Conservation (phyloP, 2,329 filamentous ascomycete species). For the Verticillium klebahnii region DNA sequence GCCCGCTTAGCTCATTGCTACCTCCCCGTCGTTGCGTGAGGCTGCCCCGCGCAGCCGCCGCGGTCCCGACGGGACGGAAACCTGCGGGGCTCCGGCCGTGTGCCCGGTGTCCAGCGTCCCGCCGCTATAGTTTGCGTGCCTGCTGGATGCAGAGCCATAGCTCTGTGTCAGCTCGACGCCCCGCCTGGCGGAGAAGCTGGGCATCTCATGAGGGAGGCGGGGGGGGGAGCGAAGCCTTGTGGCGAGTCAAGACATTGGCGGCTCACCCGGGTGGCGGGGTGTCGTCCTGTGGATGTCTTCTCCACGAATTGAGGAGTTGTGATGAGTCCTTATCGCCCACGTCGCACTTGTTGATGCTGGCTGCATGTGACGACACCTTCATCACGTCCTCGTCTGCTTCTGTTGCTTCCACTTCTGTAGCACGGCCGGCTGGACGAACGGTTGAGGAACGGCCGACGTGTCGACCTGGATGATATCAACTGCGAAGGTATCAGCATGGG, state of each 20-base stretch:
- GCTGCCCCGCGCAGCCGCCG: neutral
- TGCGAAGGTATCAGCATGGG: neutral
- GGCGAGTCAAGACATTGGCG: neutral
- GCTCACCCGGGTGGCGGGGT: neutral
- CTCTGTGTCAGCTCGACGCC: neutral
- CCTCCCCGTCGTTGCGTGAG: neutral
- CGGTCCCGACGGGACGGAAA: neutral
- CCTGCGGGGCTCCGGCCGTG: neutral
- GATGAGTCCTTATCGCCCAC: neutral
- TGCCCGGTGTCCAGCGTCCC: neutral
- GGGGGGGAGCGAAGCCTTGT: neutral
- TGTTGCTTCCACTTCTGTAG: conserved; percentile 8
- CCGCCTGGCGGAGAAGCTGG: neutral
- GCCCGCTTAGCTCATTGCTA: no score
- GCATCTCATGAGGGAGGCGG: no score
- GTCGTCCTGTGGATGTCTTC: neutral
- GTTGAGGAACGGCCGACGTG: conserved; percentile 14
- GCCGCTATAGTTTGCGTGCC: neutral
- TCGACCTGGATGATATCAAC: conserved; percentile 13
- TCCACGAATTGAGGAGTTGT: neutral
- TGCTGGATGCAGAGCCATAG: neutral
- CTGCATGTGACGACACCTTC: neutral
- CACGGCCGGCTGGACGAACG: conserved; percentile 14
- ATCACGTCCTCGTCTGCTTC: neutral
- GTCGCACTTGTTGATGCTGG: neutral